Conservation (phyloP, 129 eudicot species). For the Saussurea involucrata region DNA sequence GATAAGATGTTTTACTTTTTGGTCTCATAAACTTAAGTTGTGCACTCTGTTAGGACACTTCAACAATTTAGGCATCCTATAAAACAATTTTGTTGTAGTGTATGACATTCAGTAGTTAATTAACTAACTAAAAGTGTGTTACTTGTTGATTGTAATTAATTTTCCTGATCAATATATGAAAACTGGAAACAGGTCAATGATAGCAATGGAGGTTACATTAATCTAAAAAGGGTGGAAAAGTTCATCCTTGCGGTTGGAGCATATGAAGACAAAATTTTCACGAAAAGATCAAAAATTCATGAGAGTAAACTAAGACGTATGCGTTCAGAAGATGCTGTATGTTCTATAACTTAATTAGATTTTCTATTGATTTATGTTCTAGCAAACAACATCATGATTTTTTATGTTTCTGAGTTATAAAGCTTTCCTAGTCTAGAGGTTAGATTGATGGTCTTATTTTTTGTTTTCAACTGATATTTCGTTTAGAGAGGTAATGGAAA, state of each 20-base stretch:
- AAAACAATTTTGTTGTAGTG: no score
- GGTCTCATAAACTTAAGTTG: no score
- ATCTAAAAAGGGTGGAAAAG: slow-evolving; percentile 48
- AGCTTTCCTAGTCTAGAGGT: not conserved
- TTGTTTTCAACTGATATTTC: not conserved
- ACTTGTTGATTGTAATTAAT: not conserved
- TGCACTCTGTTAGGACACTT: no score
- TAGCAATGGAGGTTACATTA: slow-evolving; percentile 23
- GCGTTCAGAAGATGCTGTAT: slow-evolving; percentile 19
- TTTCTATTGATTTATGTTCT: not conserved
- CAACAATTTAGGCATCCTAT: no score
- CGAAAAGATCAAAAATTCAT: slow-evolving; percentile 28
- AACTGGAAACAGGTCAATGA: slow-evolving; percentile 28
- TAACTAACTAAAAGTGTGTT: not conserved
- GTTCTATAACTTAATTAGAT: slow-evolving; percentile 9
- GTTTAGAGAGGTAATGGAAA: slow-evolving; percentile 31
- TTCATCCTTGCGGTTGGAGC: slow-evolving; percentile 35
- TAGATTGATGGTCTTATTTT: not conserved
- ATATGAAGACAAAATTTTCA: slow-evolving; percentile 45
- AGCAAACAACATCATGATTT: not conserved
- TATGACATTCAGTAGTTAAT: not conserved
- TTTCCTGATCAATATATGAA: not conserved
- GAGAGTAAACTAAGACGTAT: slow-evolving; percentile 23
- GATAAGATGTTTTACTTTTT: no score
- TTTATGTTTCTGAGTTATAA: not conserved